Percentiles rank a stretch among this genome's conserved stretches.
These are phyloP conservation scores for Themeda triandra DNA, from an alignment of 176 grass and related monocot species.

Conservation along the genomic window DNA sequence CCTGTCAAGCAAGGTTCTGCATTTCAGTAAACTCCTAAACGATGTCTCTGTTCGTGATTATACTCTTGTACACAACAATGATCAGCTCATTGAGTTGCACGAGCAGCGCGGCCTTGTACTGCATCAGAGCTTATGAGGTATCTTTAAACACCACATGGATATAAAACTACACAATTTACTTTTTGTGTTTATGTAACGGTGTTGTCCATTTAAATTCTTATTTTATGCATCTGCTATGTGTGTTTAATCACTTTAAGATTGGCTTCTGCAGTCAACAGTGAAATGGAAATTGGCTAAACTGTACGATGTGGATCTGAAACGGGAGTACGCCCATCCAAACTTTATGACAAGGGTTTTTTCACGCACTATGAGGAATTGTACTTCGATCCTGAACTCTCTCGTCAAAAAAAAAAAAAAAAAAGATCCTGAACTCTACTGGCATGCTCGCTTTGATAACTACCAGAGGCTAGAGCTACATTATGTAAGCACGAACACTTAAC, in stretches of 20 bases:
- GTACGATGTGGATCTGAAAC: too few species aligned
- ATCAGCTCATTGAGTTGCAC: not conserved
- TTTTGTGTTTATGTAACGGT: not conserved
- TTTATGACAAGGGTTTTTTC: too few species aligned
- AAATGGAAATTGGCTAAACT: too few species aligned
- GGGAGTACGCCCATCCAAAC: too few species aligned
- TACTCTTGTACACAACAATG: not conserved
- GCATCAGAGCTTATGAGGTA: slow-evolving; percentile 19
- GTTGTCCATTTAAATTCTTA: not conserved
- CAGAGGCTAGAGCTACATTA: too few species aligned
- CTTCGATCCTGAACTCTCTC: too few species aligned
- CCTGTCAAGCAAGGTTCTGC: not conserved
- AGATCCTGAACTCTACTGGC: too few species aligned
- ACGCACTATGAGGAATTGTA: too few species aligned
- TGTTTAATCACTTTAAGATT: not conserved
- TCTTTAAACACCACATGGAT: not conserved
- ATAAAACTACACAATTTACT: not conserved
- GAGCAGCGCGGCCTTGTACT: slow-evolving; percentile 1
- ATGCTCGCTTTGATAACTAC: too few species aligned
- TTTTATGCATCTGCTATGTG: not conserved
- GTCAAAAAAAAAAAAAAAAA: too few species aligned
- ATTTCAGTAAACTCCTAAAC: not conserved
- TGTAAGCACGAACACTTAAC: too few species aligned
- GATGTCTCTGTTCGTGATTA: not conserved
- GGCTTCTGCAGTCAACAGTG: too few species aligned